Evolutionary conservation across 1,284 basidiomycete genomes (phyloP), one percentile per base, ranked within the genome.

Genomic region (Schizophyllum amplum): DNA sequence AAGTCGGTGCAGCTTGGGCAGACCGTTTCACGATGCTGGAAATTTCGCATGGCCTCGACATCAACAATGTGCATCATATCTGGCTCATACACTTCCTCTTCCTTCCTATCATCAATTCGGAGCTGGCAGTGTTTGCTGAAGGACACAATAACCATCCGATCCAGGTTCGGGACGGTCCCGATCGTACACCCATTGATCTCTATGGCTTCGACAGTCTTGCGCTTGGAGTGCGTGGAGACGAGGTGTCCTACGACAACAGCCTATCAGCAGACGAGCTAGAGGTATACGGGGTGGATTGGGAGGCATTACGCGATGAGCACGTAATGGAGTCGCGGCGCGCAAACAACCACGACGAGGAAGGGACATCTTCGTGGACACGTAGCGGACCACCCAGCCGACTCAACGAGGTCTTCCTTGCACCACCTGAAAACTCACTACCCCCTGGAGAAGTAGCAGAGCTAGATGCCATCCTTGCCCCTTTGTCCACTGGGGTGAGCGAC

Each of bases 51-150:
- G 61, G 61, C 1, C 65, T 71, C 6, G 58, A 68, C 52, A 54
- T 61, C 49, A 57, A 66, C 53, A 58, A 61, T 20, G 23, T 42
- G 17, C n/a, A 48, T 20, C 68, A 70, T 48, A 61, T 70, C 7
- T 70, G 68, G 68, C 61, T 67, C 0, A 60, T 70, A 1, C 68
- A 69, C 50, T 62, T 63, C 48, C 55, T 69, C 21, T 70, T 66
- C 51, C 61, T 69, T 1, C 33, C 23, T 1, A 33, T 54, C 1
- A 62, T 71, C 60, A 66, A 71, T 48, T 26, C n/a, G n/a, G n/a
- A n/a, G n/a, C n/a, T n/a, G n/a, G n/a, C n/a, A n/a, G n/a, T n/a
- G n/a, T 71, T 62, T 60, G 57, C 60, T 4, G 57, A 62, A 49
- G 24, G 59, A 7, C 69, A 67, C 68, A 69, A 71, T 52, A 25